These are phyloP conservation scores for Taiozyma sp. DNA, from an alignment of 1,139 yeast genomes.

Conservation along the genomic window DNA sequence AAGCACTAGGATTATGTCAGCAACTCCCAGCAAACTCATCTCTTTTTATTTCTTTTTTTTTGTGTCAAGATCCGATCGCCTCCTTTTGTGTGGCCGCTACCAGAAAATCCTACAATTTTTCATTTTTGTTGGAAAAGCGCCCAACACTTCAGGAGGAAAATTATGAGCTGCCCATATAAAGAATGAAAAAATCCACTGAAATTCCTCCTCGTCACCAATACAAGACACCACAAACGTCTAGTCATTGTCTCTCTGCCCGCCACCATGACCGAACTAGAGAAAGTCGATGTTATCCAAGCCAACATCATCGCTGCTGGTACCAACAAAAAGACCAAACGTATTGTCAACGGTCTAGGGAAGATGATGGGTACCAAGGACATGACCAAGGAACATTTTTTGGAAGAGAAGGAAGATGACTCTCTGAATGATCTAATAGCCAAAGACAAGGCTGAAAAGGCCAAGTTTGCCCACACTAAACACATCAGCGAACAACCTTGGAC, in stretches of 20 bases:
- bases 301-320: slow-evolving; percentile 90
- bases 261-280: slow-evolving; percentile 33
- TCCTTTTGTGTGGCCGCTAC: neutral
- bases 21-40: neutral
- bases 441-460: slow-evolving; percentile 49
- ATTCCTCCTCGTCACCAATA: too few relatives aligned
- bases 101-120: neutral
- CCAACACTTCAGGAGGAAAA: neutral
- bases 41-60: neutral
- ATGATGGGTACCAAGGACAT: slow-evolving; percentile 78
- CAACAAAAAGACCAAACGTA: slow-evolving; percentile 61
- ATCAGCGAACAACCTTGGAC: slow-evolving; percentile 95
- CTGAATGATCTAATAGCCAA: slow-evolving; percentile 47
- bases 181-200: neutral
- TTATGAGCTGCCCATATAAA: neutral
- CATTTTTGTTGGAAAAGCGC: neutral
- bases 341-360: slow-evolving; percentile 73
- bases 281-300: slow-evolving; percentile 68
- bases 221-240: neutral
- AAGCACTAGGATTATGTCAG: neutral
- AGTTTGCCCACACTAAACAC: slow-evolving; percentile 50
- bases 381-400: slow-evolving; percentile 62
- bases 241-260: too few relatives aligned
- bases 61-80: neutral
- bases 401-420: slow-evolving; percentile 51